phyloP scores from a whole-genome alignment of 2,329 filamentous ascomycete species.

The Pyrenochaeta sp. region DNA sequence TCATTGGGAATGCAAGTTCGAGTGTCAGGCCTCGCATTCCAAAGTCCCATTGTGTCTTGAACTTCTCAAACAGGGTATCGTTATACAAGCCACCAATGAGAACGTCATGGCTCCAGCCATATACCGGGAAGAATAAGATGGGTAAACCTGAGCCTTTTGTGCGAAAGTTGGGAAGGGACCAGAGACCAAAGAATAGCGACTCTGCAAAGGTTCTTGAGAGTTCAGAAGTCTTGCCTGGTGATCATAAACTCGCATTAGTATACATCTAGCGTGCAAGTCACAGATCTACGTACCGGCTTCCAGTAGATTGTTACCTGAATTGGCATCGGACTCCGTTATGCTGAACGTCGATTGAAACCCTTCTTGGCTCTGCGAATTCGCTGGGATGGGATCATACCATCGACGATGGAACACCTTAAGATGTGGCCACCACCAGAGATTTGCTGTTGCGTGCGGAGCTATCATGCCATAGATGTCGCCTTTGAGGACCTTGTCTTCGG shows the following conservation, averaged over 20 bases:
- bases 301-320: constrained; percentile 53
- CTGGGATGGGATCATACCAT: constrained; percentile 60
- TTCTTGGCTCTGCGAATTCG: constrained; percentile 53
- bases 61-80: constrained; percentile 28
- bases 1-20: constrained; percentile 63
- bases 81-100: constrained; percentile 62
- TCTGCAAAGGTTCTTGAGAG: constrained; percentile 61
- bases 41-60: constrained; percentile 62
- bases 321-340: constrained; percentile 55
- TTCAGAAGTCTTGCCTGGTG: constrained; percentile 50
- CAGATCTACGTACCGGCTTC: constrained; percentile 49
- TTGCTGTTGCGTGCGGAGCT: constrained; percentile 61
- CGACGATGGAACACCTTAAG: constrained; percentile 62
- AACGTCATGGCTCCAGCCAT: constrained; percentile 64
- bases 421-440: constrained; percentile 65
- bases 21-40: constrained; percentile 59
- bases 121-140: constrained; percentile 60
- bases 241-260: neutral
- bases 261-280: neutral
- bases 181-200: constrained; percentile 59
- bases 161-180: constrained; percentile 62
- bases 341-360: constrained; percentile 65
- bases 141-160: constrained; percentile 58
- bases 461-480: constrained; percentile 62
- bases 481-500: constrained; percentile 59